Evolutionary conservation across 805 yeast genomes (phyloP).

Genomic region (Torulaspora franciscae): DNA sequence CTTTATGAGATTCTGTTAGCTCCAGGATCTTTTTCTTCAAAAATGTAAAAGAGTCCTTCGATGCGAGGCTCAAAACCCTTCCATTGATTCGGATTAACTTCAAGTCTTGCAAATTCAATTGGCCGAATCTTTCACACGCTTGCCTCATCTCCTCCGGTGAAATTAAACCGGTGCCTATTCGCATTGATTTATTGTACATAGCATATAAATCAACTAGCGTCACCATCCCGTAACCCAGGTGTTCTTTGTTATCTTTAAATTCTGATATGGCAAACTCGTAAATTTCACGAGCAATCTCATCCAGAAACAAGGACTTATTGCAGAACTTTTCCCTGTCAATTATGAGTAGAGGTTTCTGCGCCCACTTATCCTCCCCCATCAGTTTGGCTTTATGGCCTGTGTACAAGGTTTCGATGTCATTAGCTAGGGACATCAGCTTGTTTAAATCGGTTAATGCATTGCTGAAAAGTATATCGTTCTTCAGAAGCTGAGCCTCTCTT

Average conservation of each 20-base stretch:
- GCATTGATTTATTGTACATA: slow-evolving; percentile 58
- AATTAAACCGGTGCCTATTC: slow-evolving; percentile 60
- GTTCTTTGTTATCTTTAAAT: slow-evolving; percentile 37
- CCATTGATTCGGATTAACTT: slow-evolving; percentile 37
- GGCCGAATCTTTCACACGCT: slow-evolving; percentile 54
- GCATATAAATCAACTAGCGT: slow-evolving; percentile 61
- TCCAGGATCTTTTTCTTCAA: slow-evolving; percentile 28
- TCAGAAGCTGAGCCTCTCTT: slow-evolving; percentile 50
- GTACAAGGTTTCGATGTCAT: slow-evolving; percentile 59
- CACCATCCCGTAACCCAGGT: slow-evolving; percentile 51
- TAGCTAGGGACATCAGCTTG: slow-evolving; percentile 70
- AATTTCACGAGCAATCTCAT: slow-evolving; percentile 73
- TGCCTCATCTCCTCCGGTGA: slow-evolving; percentile 62
- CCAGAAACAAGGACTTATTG: slow-evolving; percentile 42
- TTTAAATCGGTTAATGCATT: slow-evolving; percentile 73
- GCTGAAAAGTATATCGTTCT: slow-evolving; percentile 56
- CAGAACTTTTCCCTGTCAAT: slow-evolving; percentile 36
- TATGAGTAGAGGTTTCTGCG: slow-evolving; percentile 23
- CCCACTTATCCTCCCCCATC: slow-evolving; percentile 10
- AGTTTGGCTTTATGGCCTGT: slow-evolving; percentile 31
- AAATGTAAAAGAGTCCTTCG: slow-evolving; percentile 31
- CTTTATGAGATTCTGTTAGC: slow-evolving; percentile 24
- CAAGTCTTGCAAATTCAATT: slow-evolving; percentile 46
- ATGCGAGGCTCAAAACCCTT: slow-evolving; percentile 35
- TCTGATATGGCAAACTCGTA: slow-evolving; percentile 56